These are phyloP conservation scores for Stenocarpella maydis DNA, from an alignment of 2,329 filamentous ascomycete genomes.

Conservation along the genomic window DNA sequence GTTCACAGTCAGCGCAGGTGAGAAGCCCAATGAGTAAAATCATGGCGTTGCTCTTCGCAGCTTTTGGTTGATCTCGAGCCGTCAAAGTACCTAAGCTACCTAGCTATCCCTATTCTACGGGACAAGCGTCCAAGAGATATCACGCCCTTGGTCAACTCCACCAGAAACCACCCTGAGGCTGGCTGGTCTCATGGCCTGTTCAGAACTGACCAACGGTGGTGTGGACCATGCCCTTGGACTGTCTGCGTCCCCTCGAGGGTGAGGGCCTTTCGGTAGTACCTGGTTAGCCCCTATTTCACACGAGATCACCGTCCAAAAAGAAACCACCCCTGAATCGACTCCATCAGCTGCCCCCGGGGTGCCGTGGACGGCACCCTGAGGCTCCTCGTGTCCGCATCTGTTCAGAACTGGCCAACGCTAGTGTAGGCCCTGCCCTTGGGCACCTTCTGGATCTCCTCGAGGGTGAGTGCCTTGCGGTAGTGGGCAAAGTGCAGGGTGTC, in stretches of 20 bases:
- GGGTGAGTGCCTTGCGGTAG: slow-evolving; percentile 16
- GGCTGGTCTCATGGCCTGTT: background rate
- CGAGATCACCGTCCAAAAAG: slow-evolving; percentile 9
- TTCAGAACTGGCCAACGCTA: background rate
- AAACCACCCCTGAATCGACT: background rate
- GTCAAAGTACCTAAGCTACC: background rate
- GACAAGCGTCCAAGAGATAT: background rate
- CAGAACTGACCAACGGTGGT: background rate
- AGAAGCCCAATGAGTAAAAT: background rate
- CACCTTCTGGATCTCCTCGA: slow-evolving; percentile 13
- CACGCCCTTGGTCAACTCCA: background rate
- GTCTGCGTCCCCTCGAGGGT: slow-evolving; percentile 8
- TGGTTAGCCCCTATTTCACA: background rate
- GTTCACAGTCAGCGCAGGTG: background rate
- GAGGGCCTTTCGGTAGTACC: background rate
- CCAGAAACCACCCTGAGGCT: background rate
- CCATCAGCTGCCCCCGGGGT: background rate
- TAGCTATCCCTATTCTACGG: background rate
- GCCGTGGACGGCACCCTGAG: background rate
- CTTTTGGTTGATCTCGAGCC: background rate
- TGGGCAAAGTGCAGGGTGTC: background rate
- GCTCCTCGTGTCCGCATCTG: background rate
- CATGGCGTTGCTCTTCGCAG: background rate
- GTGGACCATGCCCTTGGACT: background rate
- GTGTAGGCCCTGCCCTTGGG: background rate